Evolutionary conservation across 148 eudicot genomes (phyloP), one percentile per base, ranked within the genome.

Genomic region (Chenopodium suecicum): DNA sequence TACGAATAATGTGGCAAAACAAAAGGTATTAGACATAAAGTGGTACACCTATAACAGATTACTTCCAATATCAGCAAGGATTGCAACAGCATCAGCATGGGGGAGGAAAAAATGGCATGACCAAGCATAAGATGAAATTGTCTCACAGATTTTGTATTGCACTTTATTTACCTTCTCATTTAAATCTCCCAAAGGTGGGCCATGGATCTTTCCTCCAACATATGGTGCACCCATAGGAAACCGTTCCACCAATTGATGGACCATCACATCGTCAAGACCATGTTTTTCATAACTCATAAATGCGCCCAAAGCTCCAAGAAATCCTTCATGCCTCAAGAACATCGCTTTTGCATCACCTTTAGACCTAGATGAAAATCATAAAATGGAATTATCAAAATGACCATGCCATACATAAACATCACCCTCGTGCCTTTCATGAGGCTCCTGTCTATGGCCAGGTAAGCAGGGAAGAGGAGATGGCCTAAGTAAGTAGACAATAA

Each of bases 141-240:
- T 31, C 70, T 70, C 16, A 17, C 47, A 70, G n/a, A n/a, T 1
- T 73, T 73, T 73, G 9, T 4, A 41, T 41, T 41, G 44, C 44
- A 41, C 44, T 41, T 41, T 41, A 19, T 60, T 86, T 89, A 87
- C 99, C 98, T 96, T 96, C 86, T 94, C 97, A 82, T 96, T 92
- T 73, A 96, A 86, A 87, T 96, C 94, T 72, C 94, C 99, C 37
- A 96, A 81, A 65, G 99, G 95, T 44, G 98, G 99, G 47, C 99
- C 98, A 80, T 94, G 98, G 54, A 96, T 88, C 84, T 85, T 89
- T 70, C 98, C 99, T 80, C 99, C 99, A 71, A 88, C 90, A 83
- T 92, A 96, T 47, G 99, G 97, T 67, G 98, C 99, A 82, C 98
- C 98, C 99, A 94, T 96, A 41, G 99, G 99, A 87, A 96, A 96